A percentile compares a stretch with the other conserved stretches of the same genome.
Evolutionary conservation across 1,139 yeast species (phyloP).

Genomic region (Scheffersomyces segobiensis): DNA sequence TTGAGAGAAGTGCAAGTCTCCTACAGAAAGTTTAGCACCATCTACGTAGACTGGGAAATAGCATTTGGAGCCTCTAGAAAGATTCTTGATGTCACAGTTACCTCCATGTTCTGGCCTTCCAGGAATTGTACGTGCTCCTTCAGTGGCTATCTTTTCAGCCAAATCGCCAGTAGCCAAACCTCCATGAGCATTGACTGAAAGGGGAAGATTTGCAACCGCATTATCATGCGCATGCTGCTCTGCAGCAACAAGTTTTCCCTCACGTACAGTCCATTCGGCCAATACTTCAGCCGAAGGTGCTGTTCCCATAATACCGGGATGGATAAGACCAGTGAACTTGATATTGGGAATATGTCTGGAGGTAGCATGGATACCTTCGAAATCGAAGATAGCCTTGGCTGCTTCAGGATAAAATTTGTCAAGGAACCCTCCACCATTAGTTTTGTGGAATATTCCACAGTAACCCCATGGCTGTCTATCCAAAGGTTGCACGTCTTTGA

Average conservation of each 20-base stretch:
- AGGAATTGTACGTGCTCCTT: conserved; percentile 53
- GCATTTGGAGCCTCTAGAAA: conserved; percentile 49
- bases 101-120: conserved; percentile 56
- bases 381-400: conserved; percentile 53
- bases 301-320: conserved; percentile 52
- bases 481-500: conserved; percentile 52
- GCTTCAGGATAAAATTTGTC: conserved; percentile 49
- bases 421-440: conserved; percentile 52
- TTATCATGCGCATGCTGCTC: conserved; percentile 30
- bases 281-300: conserved; percentile 46
- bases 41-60: conserved; percentile 47
- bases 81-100: conserved; percentile 51
- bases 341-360: conserved; percentile 52
- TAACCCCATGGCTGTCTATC: conserved; percentile 56
- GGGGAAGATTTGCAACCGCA: conserved; percentile 45
- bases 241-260: conserved; percentile 27
- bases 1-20: conserved; percentile 52
- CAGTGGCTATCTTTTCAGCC: conserved; percentile 28
- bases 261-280: conserved; percentile 46
- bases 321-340: conserved; percentile 43
- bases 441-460: conserved; percentile 46
- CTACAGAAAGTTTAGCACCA: conserved; percentile 49
- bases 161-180: conserved; percentile 33
- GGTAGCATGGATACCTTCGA: conserved; percentile 49
- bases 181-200: conserved; percentile 33